These are phyloP conservation scores for Simmondsia chinensis DNA, from an alignment of 148 eudicot genomes.

Conservation along the genomic window DNA sequence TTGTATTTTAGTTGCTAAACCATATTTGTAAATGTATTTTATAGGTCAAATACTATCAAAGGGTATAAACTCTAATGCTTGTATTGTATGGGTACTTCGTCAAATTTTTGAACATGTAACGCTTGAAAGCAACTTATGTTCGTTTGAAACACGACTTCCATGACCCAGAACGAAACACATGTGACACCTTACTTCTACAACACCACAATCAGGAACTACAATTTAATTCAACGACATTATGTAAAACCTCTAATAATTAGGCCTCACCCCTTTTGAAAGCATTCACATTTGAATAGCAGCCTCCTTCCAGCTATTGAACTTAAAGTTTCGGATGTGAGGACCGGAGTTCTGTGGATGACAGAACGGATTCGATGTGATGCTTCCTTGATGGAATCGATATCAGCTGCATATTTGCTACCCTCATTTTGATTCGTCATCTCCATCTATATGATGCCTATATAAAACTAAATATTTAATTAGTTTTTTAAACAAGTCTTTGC, in stretches of 20 bases:
- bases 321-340: conserved; percentile 66
- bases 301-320: conserved; percentile 62
- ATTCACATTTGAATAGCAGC: conserved; percentile 85
- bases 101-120: neutral
- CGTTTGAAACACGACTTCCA: too few relatives aligned
- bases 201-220: too few relatives aligned
- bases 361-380: conserved; percentile 57
- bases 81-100: neutral
- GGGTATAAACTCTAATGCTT: too few relatives aligned
- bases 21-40: too few relatives aligned
- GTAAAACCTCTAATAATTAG: neutral
- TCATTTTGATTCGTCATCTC: conserved; percentile 15
- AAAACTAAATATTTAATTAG: too few relatives aligned
- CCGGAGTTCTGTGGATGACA: conserved; percentile 62
- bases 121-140: neutral
- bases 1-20: too few relatives aligned
- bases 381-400: conserved; percentile 61
- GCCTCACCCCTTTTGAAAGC: conserved; percentile 94
- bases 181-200: too few relatives aligned
- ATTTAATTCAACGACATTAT: too few relatives aligned
- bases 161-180: too few relatives aligned
- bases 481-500: too few relatives aligned
- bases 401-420: conserved; percentile 58
- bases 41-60: too few relatives aligned
- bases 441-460: too few relatives aligned